Percentiles rank a stretch among this genome's conserved stretches.
These are phyloP conservation scores for Talaromyces borbonicus DNA, from an alignment of 495 filamentous ascomycete genomes.

Conservation along the genomic window DNA sequence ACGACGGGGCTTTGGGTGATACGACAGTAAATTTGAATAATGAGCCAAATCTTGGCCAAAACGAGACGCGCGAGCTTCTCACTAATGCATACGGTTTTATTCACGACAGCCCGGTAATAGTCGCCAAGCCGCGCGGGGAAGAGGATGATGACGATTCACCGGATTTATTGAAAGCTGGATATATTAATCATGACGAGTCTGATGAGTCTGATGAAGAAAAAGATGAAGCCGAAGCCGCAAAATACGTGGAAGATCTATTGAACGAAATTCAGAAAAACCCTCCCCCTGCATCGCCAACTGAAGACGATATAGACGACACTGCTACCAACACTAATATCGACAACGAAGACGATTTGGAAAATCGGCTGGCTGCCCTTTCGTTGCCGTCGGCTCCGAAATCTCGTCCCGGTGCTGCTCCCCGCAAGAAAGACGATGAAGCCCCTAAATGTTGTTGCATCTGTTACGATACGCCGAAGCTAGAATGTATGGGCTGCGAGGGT, in stretches of 20 bases:
- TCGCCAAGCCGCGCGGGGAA: neutral
- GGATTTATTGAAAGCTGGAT: neutral
- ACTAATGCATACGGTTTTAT: neutral
- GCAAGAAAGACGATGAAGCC: neutral
- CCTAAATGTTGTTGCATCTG: constrained; percentile 7
- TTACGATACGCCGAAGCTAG: constrained; percentile 3
- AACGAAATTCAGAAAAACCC: neutral
- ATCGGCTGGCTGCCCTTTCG: constrained; percentile 1
- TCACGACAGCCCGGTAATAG: neutral
- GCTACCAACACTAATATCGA: neutral
- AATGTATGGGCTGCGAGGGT: constrained; percentile 7
- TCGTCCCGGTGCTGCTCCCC: neutral
- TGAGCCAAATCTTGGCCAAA: neutral
- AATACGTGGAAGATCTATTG: neutral
- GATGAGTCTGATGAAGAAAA: constrained; percentile 1
- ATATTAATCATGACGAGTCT: neutral
- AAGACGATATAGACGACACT: neutral
- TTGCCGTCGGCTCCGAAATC: constrained; percentile 6
- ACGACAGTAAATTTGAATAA: neutral
- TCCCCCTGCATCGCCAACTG: neutral
- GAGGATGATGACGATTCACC: neutral
- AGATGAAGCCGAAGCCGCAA: constrained; percentile 6
- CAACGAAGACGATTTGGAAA: neutral
- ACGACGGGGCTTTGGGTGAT: neutral
- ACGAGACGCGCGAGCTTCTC: neutral